A percentile compares a stretch with the other conserved stretches of the same genome.
phyloP scores from a whole-genome alignment of 2,329 filamentous ascomycete genomes.

The Fusarium pseudograminearum region DNA sequence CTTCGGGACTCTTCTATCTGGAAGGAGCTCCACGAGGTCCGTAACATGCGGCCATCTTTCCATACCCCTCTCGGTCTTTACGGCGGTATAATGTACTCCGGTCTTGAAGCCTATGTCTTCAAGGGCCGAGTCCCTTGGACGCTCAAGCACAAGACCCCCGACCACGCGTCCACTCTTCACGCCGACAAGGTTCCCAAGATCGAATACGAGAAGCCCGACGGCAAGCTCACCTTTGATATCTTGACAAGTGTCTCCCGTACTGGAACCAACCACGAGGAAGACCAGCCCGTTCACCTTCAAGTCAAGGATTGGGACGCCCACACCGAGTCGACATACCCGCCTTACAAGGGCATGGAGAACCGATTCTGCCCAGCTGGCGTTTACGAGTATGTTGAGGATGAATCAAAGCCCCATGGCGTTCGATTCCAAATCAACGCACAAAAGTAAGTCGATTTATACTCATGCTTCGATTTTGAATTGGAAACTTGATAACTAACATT shows the following conservation, averaged over 20 bases:
- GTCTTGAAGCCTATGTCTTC: conserved; percentile 88
- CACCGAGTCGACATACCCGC: conserved; percentile 83
- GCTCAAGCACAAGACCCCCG: conserved; percentile 82
- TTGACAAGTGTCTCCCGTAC: conserved; percentile 94
- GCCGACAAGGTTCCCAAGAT: conserved; percentile 88
- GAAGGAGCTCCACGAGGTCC: conserved; percentile 93
- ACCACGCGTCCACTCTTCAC: conserved; percentile 81
- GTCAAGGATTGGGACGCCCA: conserved; percentile 96
- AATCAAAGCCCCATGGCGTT: conserved; percentile 85
- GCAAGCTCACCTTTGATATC: conserved; percentile 95
- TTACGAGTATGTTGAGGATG: conserved; percentile 97
- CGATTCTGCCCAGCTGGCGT: conserved; percentile 97
- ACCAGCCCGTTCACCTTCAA: conserved; percentile 95
- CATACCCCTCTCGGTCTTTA: conserved; percentile 87
- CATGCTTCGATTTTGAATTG: neutral
- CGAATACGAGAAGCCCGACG: conserved; percentile 96
- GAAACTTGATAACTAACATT: conserved; percentile 21
- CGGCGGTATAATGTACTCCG: conserved; percentile 92
- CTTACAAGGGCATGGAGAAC: conserved; percentile 93
- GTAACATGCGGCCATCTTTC: conserved; percentile 98
- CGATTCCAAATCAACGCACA: conserved; percentile 98
- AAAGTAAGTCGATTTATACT: conserved; percentile 76
- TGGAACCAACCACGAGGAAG: conserved; percentile 98
- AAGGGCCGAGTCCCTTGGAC: conserved; percentile 93
- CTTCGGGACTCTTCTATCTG: conserved; percentile 89